These are phyloP conservation scores for Naematelia encephala DNA, from an alignment of 768 basidiomycete species.

Conservation along the genomic window DNA sequence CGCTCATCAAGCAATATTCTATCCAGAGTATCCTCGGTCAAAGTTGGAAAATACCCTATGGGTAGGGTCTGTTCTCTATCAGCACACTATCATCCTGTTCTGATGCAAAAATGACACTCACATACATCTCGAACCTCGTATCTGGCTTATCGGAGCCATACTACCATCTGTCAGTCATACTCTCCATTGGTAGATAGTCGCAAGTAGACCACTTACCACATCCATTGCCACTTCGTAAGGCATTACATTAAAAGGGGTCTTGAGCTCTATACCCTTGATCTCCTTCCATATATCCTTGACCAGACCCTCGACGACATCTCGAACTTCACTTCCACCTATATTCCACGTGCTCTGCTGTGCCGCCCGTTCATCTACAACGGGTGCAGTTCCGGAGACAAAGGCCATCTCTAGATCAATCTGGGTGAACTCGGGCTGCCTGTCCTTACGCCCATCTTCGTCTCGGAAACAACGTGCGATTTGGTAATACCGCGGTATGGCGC, in stretches of 20 bases:
- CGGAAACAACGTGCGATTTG: conserved; percentile 93
- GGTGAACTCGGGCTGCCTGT: conserved; percentile 95
- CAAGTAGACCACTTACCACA: conserved; percentile 55
- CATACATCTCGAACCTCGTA: conserved; percentile 81
- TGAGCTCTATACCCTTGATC: conserved; percentile 62
- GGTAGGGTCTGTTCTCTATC: conserved; percentile 39
- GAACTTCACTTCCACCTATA: conserved; percentile 81
- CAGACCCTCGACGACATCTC: conserved; percentile 71
- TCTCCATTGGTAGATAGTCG: not conserved
- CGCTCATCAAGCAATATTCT: conserved; percentile 44
- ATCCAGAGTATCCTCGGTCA: conserved; percentile 47
- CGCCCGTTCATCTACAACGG: conserved; percentile 13
- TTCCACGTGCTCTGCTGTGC: conserved; percentile 58
- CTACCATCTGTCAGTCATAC: conserved; percentile 51
- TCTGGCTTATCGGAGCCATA: conserved; percentile 96
- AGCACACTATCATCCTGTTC: not conserved
- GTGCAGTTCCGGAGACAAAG: conserved; percentile 75
- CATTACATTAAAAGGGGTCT: conserved; percentile 70
- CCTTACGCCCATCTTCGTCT: conserved; percentile 91
- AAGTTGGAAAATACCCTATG: conserved; percentile 47
- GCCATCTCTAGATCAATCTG: conserved; percentile 97
- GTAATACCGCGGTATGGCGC: conserved; percentile 82
- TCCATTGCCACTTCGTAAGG: conserved; percentile 89
- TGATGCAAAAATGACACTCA: conserved; percentile 48
- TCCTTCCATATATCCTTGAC: conserved; percentile 73